Conservation (phyloP, 345 rosid species). For the Pseudoturritis turrita region DNA sequence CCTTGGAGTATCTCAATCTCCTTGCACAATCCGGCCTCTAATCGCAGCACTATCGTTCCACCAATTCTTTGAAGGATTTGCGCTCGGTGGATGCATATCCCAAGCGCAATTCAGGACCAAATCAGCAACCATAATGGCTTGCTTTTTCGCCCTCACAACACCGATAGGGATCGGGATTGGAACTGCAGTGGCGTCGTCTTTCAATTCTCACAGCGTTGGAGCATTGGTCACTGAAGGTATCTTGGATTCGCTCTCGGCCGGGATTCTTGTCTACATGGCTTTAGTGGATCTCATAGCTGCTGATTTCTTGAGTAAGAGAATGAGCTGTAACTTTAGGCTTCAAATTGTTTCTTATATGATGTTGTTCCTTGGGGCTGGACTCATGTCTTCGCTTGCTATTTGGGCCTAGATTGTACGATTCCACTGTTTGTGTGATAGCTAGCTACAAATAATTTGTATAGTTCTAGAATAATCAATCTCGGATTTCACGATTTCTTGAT, state of each 20-base stretch:
- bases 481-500: not conserved
- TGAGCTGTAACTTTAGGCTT: slow-evolving; percentile 87
- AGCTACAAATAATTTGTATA: not conserved
- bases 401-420: slow-evolving; percentile 50
- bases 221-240: slow-evolving; percentile 73
- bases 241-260: slow-evolving; percentile 78
- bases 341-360: slow-evolving; percentile 61
- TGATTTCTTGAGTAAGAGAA: slow-evolving; percentile 80
- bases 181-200: slow-evolving; percentile 50
- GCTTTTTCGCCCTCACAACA: slow-evolving; percentile 78
- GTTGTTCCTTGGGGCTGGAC: slow-evolving; percentile 84
- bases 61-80: slow-evolving; percentile 96
- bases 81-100: slow-evolving; percentile 92
- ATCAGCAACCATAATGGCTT: slow-evolving; percentile 67
- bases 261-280: slow-evolving; percentile 96
- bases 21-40: slow-evolving; percentile 81
- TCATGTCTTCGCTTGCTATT: slow-evolving; percentile 79
- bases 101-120: slow-evolving; percentile 69
- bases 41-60: slow-evolving; percentile 90
- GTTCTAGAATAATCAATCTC: not conserved
- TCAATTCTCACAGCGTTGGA: slow-evolving; percentile 53
- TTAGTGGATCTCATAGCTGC: slow-evolving; percentile 91
- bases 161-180: slow-evolving; percentile 74
- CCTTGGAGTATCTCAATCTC: slow-evolving; percentile 78
- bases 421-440: not conserved